Base-by-base conservation (phyloP, 306 rosid species). In the Rosa persica region DNA sequence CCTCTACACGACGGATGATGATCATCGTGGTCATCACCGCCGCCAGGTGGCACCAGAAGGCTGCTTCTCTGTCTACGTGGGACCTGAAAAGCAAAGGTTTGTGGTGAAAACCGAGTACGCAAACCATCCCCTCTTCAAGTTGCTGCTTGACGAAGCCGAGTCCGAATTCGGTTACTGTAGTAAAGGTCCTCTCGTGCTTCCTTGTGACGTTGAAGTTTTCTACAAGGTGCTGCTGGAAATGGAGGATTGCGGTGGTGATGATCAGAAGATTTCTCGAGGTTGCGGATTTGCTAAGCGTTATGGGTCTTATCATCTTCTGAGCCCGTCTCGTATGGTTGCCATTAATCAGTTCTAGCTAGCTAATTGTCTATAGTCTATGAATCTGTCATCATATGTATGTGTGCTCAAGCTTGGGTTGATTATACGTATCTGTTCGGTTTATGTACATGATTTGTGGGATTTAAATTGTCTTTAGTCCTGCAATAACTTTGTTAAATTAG, bases 11-110 rank as follows among this genome's bases (percentile, higher is more conserved):
- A 10, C 15, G 5, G 64, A 73, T 16, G 68, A 30, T 30, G 70
- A 65, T 16, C 46, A 36, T 7, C 13, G 70, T 19, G 47, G 47
- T 66, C 47, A 3, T 19, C 70, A 38, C 70, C 70, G 47, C 22
- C 48, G 43, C 9, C 72, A 80, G 62, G 86, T 81, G 22, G 85
- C 90, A 3, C 92, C 93, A 0, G 83, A 90, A 51, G 98, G 98
- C 11, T 92, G 94, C 77, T 94, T 94, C 83, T 82, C 94, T 1
- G 97, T 94, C 8, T 94, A 92, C 12, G 98, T 94, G 4, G 98
- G 98, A 22, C 82, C 92, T 0, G 80, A 92, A 27, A 90, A 78
- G 83, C 91, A 88, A 27, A 88, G 89, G 79, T 94, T 92, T 57
- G 90, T 88, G 68, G 87, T 94, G 39, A 87, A 79, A 81, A 78